Conservation (phyloP, 176 grass and related monocot genomes). For the Aegilops longissima region DNA sequence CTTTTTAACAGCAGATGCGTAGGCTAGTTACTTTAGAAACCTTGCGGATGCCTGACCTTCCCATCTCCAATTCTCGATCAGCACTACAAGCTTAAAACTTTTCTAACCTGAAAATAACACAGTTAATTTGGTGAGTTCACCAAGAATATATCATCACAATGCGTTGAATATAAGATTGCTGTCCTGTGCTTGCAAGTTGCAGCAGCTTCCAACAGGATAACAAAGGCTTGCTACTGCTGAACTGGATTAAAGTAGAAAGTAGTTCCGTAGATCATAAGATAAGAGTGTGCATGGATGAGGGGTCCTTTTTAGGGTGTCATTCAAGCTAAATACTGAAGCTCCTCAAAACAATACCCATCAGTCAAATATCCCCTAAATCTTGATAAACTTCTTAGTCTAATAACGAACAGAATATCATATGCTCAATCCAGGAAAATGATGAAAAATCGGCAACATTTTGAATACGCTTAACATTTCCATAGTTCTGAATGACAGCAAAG, state of each 20-base stretch:
- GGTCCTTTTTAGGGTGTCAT: neutral
- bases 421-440: neutral
- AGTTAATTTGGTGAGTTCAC: neutral
- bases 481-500: neutral
- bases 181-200: neutral
- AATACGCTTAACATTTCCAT: neutral
- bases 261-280: neutral
- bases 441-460: neutral
- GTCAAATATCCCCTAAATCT: neutral
- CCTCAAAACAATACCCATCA: neutral
- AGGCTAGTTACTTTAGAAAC: neutral
- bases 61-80: neutral
- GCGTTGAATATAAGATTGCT: neutral
- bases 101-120: slow-evolving; percentile 38
- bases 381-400: neutral
- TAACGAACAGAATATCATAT: neutral
- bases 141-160: neutral
- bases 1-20: neutral
- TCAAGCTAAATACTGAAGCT: neutral
- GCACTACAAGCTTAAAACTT: neutral
- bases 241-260: neutral
- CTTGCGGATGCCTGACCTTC: neutral
- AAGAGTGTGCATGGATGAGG: neutral
- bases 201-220: neutral
- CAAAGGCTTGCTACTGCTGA: neutral